Evolutionary conservation across 331 rosid genomes (phyloP).

Genomic region (Quercus lobata): DNA sequence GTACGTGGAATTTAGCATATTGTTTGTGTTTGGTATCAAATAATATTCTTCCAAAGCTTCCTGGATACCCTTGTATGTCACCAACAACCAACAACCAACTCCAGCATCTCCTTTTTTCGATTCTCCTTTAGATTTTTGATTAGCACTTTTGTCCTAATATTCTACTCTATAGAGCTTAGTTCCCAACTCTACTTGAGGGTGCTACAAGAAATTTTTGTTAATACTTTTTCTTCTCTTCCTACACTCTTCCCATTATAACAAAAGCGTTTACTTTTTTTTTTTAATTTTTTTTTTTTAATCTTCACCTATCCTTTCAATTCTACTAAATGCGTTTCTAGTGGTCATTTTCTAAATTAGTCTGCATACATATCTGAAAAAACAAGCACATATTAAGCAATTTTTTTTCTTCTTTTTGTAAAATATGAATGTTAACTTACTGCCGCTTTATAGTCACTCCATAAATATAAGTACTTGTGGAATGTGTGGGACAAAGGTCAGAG

Average conservation of each 20-base stretch:
- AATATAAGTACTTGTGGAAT: accelerated
- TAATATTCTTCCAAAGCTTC: slow-evolving; percentile 44
- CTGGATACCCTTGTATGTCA: slow-evolving; percentile 19
- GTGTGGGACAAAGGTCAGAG: accelerated
- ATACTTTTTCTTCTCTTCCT: too few species aligned
- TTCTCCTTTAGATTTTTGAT: not conserved
- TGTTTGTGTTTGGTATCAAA: slow-evolving; percentile 44
- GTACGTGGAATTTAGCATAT: slow-evolving; percentile 12
- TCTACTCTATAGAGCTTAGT: not conserved
- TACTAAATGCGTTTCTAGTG: not conserved
- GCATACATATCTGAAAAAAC: not conserved
- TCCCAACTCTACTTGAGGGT: not conserved
- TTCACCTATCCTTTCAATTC: too few species aligned
- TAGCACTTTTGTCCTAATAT: not conserved
- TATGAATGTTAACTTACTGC: too few species aligned
- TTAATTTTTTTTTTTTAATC: too few species aligned
- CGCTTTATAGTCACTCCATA: accelerated
- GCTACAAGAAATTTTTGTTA: not conserved
- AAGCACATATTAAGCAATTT: too few species aligned
- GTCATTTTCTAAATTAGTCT: not conserved
- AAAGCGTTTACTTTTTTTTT: too few species aligned
- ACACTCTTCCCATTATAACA: too few species aligned
- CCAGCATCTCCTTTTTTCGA: not conserved
- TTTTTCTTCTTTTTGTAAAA: too few species aligned
- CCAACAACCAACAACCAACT: slow-evolving; percentile 10